Evolutionary conservation across 2,329 filamentous ascomycete genomes (phyloP).

Genomic region (Colletotrichum scovillei): DNA sequence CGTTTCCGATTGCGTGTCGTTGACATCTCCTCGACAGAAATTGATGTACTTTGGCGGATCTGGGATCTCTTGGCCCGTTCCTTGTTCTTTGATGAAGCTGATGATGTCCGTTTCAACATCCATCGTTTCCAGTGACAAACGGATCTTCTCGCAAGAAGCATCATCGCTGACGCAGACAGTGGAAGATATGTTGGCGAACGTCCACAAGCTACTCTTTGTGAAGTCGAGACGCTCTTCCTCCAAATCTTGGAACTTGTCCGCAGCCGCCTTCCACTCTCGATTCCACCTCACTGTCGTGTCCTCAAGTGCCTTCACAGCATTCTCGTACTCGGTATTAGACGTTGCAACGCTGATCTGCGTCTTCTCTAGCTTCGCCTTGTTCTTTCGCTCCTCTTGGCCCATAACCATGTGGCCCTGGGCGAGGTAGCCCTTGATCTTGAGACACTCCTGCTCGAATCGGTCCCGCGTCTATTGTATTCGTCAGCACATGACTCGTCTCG

Average conservation of each 20-base stretch:
- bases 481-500: conserved; percentile 18
- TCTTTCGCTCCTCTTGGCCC: conserved; percentile 98
- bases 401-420: conserved; percentile 99
- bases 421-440: conserved; percentile 98
- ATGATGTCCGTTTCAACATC: conserved; percentile 97
- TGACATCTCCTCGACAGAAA: conserved; percentile 89
- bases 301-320: conserved; percentile 90
- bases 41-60: conserved; percentile 99
- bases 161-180: conserved; percentile 99
- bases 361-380: conserved; percentile 98
- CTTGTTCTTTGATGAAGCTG: conserved; percentile 86
- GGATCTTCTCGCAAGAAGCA: conserved; percentile 94
- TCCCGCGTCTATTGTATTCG: conserved; percentile 75
- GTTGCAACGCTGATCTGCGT: conserved; percentile 94
- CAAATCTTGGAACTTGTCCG: conserved; percentile 98
- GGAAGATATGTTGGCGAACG: conserved; percentile 95
- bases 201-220: conserved; percentile 97
- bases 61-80: conserved; percentile 97
- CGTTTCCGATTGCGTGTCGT: conserved; percentile 83
- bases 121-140: conserved; percentile 91
- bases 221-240: conserved; percentile 98
- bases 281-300: conserved; percentile 98
- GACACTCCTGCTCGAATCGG: conserved; percentile 95
- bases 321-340: conserved; percentile 93
- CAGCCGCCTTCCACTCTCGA: conserved; percentile 96